Evolutionary conservation across 2,329 filamentous ascomycete genomes (phyloP).

Genomic region (Penicillium sp.): DNA sequence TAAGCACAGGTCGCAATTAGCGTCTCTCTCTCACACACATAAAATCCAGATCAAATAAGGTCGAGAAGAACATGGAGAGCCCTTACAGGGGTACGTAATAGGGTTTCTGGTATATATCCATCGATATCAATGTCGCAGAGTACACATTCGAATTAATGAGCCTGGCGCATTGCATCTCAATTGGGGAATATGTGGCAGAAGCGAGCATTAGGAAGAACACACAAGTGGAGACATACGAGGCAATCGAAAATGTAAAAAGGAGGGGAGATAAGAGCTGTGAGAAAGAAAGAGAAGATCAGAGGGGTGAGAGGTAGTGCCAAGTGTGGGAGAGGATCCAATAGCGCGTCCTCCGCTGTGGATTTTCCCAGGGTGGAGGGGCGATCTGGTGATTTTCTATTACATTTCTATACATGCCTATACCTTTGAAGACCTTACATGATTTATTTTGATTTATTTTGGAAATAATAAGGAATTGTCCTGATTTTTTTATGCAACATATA

Average conservation of each 20-base stretch:
- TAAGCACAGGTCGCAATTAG: not conserved
- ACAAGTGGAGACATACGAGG: constrained; percentile 4
- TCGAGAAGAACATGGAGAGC: not conserved
- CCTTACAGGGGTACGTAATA: not conserved
- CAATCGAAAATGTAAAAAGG: not conserved
- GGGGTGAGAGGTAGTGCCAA: constrained; percentile 20
- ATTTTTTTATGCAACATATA: too few species aligned
- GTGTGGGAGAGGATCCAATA: constrained; percentile 18
- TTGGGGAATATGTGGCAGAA: constrained; percentile 3
- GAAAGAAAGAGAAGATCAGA: constrained; percentile 10
- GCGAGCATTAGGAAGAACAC: constrained; percentile 2
- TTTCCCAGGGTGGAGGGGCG: constrained; percentile 9
- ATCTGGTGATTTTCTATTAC: not conserved
- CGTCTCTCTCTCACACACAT: not conserved
- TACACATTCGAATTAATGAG: not conserved
- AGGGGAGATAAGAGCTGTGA: not conserved
- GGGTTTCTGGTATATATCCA: not conserved
- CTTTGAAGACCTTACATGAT: too few species aligned
- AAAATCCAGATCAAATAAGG: not conserved
- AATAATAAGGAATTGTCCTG: too few species aligned
- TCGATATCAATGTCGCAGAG: not conserved
- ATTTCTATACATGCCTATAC: too few species aligned
- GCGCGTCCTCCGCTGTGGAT: constrained; percentile 8
- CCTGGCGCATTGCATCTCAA: constrained; percentile 7
- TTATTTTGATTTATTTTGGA: too few species aligned